A percentile compares a stretch with the other conserved stretches of the same genome.
Evolutionary conservation across 768 basidiomycete genomes (phyloP).

Genomic region (Suillus weaverae): DNA sequence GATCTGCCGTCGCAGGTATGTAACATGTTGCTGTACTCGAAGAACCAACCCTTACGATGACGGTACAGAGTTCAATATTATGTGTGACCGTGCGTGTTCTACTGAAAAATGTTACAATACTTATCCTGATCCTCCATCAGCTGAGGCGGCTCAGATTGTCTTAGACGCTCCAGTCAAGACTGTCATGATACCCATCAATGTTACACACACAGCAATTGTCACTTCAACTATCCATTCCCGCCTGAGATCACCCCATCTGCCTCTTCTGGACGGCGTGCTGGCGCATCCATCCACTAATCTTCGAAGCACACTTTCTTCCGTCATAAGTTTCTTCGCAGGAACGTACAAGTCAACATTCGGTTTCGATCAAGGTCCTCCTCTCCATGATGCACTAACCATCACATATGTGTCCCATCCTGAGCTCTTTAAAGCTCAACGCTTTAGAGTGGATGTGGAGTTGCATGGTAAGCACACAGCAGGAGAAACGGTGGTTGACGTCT

Average conservation of each 20-base stretch:
- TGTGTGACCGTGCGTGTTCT: constrained; percentile 71
- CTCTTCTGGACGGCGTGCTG: constrained; percentile 16
- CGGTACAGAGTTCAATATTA: constrained; percentile 69
- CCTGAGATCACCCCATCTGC: constrained; percentile 49
- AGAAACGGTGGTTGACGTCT: constrained; percentile 81
- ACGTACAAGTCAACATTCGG: constrained; percentile 73
- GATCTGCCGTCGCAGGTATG: constrained; percentile 70
- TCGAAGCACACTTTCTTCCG: constrained; percentile 70
- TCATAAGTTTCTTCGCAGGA: constrained; percentile 73
- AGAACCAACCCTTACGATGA: not conserved
- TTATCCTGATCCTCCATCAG: constrained; percentile 33
- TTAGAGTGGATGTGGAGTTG: constrained; percentile 82
- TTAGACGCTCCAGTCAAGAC: constrained; percentile 67
- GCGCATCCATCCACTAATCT: constrained; percentile 45
- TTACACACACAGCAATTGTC: constrained; percentile 84
- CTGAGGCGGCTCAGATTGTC: constrained; percentile 83
- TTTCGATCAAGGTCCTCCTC: constrained; percentile 83
- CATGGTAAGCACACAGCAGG: constrained; percentile 65
- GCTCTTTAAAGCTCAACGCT: constrained; percentile 60
- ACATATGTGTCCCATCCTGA: constrained; percentile 72
- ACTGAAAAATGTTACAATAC: not conserved
- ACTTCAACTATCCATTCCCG: constrained; percentile 50
- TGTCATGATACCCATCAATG: constrained; percentile 83
- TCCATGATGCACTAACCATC: constrained; percentile 84
- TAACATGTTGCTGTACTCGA: not conserved